A percentile compares a stretch with the other conserved stretches of the same genome.
phyloP scores from a whole-genome alignment of 352 stramenopile species.

The Globisporangium paroecandrum region DNA sequence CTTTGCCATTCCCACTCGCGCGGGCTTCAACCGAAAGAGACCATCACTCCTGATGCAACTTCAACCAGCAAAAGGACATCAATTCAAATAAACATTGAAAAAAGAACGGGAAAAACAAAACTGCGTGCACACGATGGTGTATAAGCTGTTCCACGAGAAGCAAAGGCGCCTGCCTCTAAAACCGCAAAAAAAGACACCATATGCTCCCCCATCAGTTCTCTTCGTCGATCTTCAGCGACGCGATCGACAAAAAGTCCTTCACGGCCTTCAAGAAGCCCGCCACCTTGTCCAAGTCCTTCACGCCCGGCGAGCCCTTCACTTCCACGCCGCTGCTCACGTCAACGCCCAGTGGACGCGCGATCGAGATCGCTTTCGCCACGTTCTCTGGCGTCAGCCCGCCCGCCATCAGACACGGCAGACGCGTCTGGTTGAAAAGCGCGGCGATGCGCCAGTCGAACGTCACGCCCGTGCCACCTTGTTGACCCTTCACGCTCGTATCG shows the following conservation, averaged over 20 bases:
- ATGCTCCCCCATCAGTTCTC: conserved; percentile 26
- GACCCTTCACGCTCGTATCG: conserved; percentile 95
- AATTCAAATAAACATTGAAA: too few species aligned
- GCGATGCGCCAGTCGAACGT: conserved; percentile 97
- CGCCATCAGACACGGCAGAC: conserved; percentile 95
- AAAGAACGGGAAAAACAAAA: not conserved
- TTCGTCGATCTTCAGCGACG: conserved; percentile 63
- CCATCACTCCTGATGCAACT: too few species aligned
- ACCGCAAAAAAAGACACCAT: not conserved
- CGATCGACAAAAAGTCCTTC: conserved; percentile 56
- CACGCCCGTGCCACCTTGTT: conserved; percentile 90
- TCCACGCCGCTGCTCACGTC: conserved; percentile 97
- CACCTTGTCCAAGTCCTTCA: conserved; percentile 67
- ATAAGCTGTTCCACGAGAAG: not conserved
- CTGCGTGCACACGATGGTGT: not conserved
- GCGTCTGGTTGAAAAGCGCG: conserved; percentile 82
- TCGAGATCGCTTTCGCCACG: conserved; percentile 86
- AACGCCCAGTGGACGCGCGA: conserved; percentile 87
- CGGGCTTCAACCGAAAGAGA: too few species aligned
- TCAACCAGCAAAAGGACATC: too few species aligned
- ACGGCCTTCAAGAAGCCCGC: conserved; percentile 59
- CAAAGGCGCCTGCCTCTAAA: not conserved
- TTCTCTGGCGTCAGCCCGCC: conserved; percentile 94
- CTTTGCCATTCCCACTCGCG: too few species aligned
- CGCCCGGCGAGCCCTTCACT: conserved; percentile 56